A percentile compares a stretch with the other conserved stretches of the same genome.
Conservation (phyloP, 495 filamentous ascomycete genomes). For the Copromyces sp. region DNA sequence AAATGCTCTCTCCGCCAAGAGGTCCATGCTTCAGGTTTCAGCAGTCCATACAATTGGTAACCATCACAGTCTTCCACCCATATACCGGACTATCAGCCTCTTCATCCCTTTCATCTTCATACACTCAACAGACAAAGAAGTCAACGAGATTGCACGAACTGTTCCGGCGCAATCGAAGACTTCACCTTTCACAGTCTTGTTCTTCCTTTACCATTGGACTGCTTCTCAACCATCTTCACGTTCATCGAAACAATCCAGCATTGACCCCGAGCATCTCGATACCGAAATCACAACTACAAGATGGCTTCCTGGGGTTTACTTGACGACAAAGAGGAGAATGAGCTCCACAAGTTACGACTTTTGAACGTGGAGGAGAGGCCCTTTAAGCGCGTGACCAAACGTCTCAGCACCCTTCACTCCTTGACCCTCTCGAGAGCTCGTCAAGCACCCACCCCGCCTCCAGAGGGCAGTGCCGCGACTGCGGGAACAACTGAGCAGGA, state of each 20-base stretch:
- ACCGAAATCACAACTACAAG: neutral
- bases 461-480: conserved; percentile 43
- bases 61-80: neutral
- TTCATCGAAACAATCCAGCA: neutral
- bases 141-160: neutral
- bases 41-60: neutral
- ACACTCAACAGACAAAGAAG: neutral
- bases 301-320: conserved; percentile 32
- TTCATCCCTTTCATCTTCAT: neutral
- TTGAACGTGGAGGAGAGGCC: conserved; percentile 87
- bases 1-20: neutral
- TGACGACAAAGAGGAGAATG: conserved; percentile 53
- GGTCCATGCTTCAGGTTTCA: neutral
- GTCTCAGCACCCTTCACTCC: conserved; percentile 56
- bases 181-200: neutral
- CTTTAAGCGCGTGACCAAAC: conserved; percentile 80
- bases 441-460: conserved; percentile 59
- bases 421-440: conserved; percentile 42
- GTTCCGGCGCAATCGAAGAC: neutral
- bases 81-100: neutral
- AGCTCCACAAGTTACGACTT: conserved; percentile 83
- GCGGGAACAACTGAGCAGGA: conserved; percentile 9
- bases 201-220: neutral
- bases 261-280: neutral
- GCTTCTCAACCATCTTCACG: neutral